Evolutionary conservation across 139 green algal species (phyloP), one percentile per base, ranked within the genome.

Genomic region (Closterium sp.): DNA sequence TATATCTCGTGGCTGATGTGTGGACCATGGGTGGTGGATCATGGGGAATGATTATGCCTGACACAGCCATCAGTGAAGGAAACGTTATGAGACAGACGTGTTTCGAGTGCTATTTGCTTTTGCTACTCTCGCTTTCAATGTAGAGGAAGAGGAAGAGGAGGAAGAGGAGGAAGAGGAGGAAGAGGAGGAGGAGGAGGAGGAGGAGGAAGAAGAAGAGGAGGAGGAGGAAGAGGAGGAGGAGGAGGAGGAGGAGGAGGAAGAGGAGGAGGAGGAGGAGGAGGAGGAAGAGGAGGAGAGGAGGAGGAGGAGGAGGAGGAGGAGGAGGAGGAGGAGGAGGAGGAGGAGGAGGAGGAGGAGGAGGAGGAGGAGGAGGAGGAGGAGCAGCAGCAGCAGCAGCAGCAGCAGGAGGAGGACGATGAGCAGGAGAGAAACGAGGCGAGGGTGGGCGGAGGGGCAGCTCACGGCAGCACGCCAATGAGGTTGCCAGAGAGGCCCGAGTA

Each of bases 401-500:
- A n/a, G 22, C 21, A 90, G n/a, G 87, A 90, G 29, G 85, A 88
- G 29, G 29, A 62, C 10, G 85, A 31, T 13, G 42, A 62, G 42
- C 42, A 62, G n/a, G n/a, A 2, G 38, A 50, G 38, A 50, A 50
- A 50, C 38, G 38, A 50, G 38, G 85, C 38, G 0, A 50, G 38
- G 38, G 38, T 50, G 38, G 38, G 10, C 10, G 38, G 38, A 50
- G 28, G 79, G 79, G 79, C 79, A n/a, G 28, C 90, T 84, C 22
- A 93, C 88, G 93, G 93, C 19, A 94, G 86, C 29, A 94, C 92
- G 29, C 92, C 92, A 24, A 89, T 34, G n/a, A 94, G 29, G 88
- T 94, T 94, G 34, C 91, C 91, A n/a, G 31, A 88, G 13, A 95
- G 29, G 0, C 93, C 93, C 89, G 93, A 90, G 86, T 95, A 95